Evolutionary conservation across 169 alveolate genomes (phyloP).

Genomic region (Plasmodium blacklocki): DNA sequence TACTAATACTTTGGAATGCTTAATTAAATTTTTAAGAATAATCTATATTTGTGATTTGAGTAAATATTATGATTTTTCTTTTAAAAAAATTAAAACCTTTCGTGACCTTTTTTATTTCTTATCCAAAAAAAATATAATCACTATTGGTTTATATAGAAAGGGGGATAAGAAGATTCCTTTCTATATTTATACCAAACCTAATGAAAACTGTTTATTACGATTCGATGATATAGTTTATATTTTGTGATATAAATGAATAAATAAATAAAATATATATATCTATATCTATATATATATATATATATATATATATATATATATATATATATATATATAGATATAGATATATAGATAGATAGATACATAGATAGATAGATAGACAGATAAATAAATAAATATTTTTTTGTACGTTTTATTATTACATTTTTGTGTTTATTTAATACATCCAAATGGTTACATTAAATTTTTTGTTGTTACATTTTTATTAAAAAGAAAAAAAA

Average conservation of each 20-base stretch:
- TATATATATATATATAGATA: no score
- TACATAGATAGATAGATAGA: no score
- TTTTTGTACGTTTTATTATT: not conserved
- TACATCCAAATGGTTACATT: no score
- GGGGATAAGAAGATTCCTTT: constrained; percentile 58
- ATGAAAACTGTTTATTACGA: constrained; percentile 42
- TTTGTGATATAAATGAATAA: constrained; percentile 8
- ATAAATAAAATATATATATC: no score
- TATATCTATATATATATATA: not conserved
- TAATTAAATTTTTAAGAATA: constrained; percentile 44
- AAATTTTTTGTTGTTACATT: no score
- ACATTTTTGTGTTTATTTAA: not conserved
- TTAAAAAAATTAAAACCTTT: constrained; percentile 53
- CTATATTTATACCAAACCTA: constrained; percentile 65
- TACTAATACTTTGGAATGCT: constrained; percentile 53
- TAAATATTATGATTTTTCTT: constrained; percentile 64
- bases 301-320: not conserved
- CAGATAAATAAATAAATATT: no score
- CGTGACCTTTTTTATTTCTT: constrained; percentile 54
- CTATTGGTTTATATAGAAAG: constrained; percentile 62
- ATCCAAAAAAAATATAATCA: constrained; percentile 37
- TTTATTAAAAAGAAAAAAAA: no score
- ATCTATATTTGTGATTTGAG: constrained; percentile 34
- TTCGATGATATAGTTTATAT: constrained; percentile 62
- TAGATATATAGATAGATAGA: no score